Evolutionary conservation across 2,329 filamentous ascomycete species (phyloP).

Genomic region (Aspergillus sp.): DNA sequence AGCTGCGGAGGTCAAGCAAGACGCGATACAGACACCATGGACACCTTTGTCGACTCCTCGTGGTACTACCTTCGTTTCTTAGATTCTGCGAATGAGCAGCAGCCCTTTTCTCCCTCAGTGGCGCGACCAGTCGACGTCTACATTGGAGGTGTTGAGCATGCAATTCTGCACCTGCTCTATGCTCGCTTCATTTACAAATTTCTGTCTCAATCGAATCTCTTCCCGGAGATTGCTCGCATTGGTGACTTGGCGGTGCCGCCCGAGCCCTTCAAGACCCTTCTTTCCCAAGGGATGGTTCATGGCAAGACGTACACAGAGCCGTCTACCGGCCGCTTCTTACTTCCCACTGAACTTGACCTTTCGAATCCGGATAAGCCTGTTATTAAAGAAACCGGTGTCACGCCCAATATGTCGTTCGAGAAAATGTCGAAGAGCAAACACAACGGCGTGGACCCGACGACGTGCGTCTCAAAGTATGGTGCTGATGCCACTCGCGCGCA

Average conservation of each 20-base stretch:
- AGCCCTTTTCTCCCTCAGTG: slow-evolving; percentile 59
- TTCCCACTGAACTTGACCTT: slow-evolving; percentile 71
- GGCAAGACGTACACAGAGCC: slow-evolving; percentile 80
- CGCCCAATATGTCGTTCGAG: slow-evolving; percentile 68
- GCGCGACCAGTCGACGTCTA: slow-evolving; percentile 82
- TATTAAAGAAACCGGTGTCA: slow-evolving; percentile 61
- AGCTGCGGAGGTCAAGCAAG: slow-evolving; percentile 67
- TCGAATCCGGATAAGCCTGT: slow-evolving; percentile 56
- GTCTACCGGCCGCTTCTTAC: slow-evolving; percentile 71
- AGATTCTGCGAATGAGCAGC: slow-evolving; percentile 64
- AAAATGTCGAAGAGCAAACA: slow-evolving; percentile 97
- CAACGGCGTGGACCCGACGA: slow-evolving; percentile 81
- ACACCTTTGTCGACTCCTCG: slow-evolving; percentile 92
- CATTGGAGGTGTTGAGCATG: slow-evolving; percentile 85
- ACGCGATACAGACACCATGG: slow-evolving; percentile 92
- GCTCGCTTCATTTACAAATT: slow-evolving; percentile 90
- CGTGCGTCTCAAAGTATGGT: slow-evolving; percentile 71
- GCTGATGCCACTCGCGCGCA: slow-evolving; percentile 83
- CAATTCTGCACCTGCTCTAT: slow-evolving; percentile 85
- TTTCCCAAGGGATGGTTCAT: slow-evolving; percentile 92
- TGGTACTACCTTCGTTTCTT: slow-evolving; percentile 88
- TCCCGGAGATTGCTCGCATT: slow-evolving; percentile 38
- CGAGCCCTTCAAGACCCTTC: slow-evolving; percentile 79
- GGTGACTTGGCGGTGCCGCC: slow-evolving; percentile 41
- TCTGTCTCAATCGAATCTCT: slow-evolving; percentile 55